Evolutionary conservation across 75 land plant genomes (phyloP), one percentile per base, ranked within the genome.

Genomic region (Ceratopteris richardii): DNA sequence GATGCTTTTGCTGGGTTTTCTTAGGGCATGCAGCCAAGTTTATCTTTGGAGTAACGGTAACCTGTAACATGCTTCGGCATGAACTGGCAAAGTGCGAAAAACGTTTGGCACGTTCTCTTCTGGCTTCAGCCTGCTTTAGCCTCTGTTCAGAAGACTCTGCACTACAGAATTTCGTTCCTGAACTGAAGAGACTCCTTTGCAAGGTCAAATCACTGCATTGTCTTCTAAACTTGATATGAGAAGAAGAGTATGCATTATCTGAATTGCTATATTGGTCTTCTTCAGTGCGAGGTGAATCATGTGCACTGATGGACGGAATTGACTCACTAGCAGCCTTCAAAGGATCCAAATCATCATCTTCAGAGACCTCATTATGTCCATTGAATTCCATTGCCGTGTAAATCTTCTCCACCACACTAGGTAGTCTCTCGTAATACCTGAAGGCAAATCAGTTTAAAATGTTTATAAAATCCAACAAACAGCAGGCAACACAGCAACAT

Each of bases 311-410:
- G 16, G 52, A 10, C 20, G 3, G 30, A 47, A 14, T 11, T 17
- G 22, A 37, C 13, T 46, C 28, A 40, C 24, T 39, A 0, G 21
- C 44, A 12, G 27, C 29, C 19, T 55, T 55, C 41, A 18, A 56
- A 16, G 12, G 27, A 0, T 54, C 44, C 10, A 66, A 43, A 19
- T 73, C 69, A 31, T 68, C 75, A 29, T 72, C 72, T 31, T 44
- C 68, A 37, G 65, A 76, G 2, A 66, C 74, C 26, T 68, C 80
- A 53, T 55, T 69, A 54, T 62, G 72, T 25, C 51, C 61, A 37
- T 68, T 36, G 60, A 85, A 68, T 51, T 85, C 88, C 88, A 85
- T 85, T 29, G 64, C 47, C 20, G 39, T 63, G 63, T 78, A 85
- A 16, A 81, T 73, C 43, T 63, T 57, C 10, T 70, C 10, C 27